Conservation (phyloP, 2,329 filamentous ascomycete species). For the Westerdykella aurantiaca region DNA sequence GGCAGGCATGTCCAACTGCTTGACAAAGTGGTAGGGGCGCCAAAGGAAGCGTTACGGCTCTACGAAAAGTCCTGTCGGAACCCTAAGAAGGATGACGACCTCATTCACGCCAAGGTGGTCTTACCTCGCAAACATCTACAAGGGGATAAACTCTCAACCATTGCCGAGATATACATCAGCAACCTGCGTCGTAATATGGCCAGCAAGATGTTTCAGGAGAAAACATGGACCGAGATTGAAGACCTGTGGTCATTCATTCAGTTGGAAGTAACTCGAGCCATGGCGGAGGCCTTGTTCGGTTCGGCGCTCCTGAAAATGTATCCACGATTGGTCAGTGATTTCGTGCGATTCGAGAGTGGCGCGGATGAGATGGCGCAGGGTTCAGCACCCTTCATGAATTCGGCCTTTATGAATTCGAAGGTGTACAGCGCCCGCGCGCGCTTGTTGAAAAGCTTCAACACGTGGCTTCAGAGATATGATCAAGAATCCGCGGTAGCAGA, state of each 20-base stretch:
- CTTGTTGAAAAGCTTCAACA: slow-evolving; percentile 15
- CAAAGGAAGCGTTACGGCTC: slow-evolving; percentile 4
- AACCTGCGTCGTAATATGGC: slow-evolving; percentile 19
- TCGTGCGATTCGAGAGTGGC: slow-evolving; percentile 20
- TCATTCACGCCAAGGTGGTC: slow-evolving; percentile 5
- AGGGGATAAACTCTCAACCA: slow-evolving; percentile 7
- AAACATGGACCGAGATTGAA: slow-evolving; percentile 27
- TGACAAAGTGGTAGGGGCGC: slow-evolving; percentile 13
- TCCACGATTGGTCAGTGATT: slow-evolving; percentile 21
- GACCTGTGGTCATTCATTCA: slow-evolving; percentile 28
- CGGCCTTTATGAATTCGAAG: slow-evolving; percentile 8
- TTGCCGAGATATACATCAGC: slow-evolving; percentile 15
- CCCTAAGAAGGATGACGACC: background rate
- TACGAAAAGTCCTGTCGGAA: slow-evolving; percentile 2
- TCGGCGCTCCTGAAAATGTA: slow-evolving; percentile 20
- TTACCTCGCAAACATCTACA: slow-evolving; percentile 13
- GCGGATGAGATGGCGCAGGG: slow-evolving; percentile 14
- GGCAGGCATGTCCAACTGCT: slow-evolving; percentile 4
- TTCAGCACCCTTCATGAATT: slow-evolving; percentile 14
- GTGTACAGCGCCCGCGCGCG: slow-evolving; percentile 15
- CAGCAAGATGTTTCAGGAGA: slow-evolving; percentile 26
- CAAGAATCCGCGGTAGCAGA: slow-evolving; percentile 14
- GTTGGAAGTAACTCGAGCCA: slow-evolving; percentile 22
- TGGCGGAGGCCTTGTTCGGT: slow-evolving; percentile 21
- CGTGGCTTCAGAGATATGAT: slow-evolving; percentile 17